These are phyloP conservation scores for Skeletonema marinoi DNA, from an alignment of 108 stramenopile species.

Conservation along the genomic window DNA sequence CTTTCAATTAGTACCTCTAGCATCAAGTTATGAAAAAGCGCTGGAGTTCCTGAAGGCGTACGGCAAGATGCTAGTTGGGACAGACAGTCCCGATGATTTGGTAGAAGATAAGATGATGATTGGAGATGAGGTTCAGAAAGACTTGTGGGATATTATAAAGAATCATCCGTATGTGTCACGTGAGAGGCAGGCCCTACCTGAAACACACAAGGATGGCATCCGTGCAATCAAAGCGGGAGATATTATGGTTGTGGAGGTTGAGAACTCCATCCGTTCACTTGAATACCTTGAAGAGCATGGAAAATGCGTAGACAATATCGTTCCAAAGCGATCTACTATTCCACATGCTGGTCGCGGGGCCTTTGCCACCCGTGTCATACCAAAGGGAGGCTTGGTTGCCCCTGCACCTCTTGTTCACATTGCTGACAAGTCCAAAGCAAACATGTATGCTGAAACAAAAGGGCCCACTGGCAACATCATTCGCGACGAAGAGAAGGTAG, in stretches of 20 bases:
- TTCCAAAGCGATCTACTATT: constrained; percentile 58
- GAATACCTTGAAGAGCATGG: constrained; percentile 74
- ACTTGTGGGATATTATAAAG: constrained; percentile 50
- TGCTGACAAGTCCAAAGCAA: constrained; percentile 42
- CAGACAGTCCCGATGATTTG: constrained; percentile 31
- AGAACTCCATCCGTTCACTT: constrained; percentile 43
- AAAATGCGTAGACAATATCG: constrained; percentile 76
- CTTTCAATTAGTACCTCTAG: constrained; percentile 38
- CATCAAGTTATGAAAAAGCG: constrained; percentile 32
- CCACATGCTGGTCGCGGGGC: constrained; percentile 79
- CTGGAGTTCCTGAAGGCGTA: constrained; percentile 36
- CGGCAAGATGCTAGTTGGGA: constrained; percentile 42
- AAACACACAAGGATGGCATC: constrained; percentile 37
- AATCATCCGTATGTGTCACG: constrained; percentile 37
- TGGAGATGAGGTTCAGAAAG: constrained; percentile 41
- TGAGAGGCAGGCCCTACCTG: constrained; percentile 47
- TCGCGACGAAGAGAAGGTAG: constrained; percentile 29
- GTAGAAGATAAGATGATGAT: constrained; percentile 44
- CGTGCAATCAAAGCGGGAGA: constrained; percentile 41
- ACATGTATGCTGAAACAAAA: constrained; percentile 48
- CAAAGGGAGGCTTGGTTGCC: constrained; percentile 60
- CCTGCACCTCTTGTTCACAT: constrained; percentile 75
- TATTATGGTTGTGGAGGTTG: constrained; percentile 43
- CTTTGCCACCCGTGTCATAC: constrained; percentile 71
- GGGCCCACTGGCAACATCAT: constrained; percentile 34